Base-by-base conservation (phyloP, 352 stramenopile species). In the Thraustochytrium striatum region DNA sequence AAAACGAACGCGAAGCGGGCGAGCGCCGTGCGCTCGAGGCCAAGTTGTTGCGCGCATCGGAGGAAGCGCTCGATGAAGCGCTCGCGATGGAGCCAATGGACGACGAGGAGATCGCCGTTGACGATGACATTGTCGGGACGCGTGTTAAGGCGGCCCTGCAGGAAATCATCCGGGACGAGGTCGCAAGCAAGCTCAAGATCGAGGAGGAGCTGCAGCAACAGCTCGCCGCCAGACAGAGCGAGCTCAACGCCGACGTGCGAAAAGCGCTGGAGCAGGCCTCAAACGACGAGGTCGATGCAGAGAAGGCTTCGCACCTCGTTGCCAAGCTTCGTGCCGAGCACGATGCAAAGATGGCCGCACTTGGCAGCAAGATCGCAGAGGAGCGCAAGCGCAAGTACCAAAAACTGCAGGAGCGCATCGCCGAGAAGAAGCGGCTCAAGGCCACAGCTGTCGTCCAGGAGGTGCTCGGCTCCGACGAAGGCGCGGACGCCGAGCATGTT, bases 351-450 rank as follows among this genome's bases (percentile, higher is more conserved):
- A 39, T 91, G 1, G 68, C 89, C 8, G 68, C 81, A 35, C 69
- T 90, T 1, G 85, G 87, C 30, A 84, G 88, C 2, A 55, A 82
- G 0, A 79, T 88, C 5, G 83, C 85, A 30, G 85, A 83, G 21
- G 75, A 83, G 33, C 85, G 90, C 33, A 91, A 90, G 61, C 85
- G 85, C 43, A 86, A 90, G 61, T 86, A 90, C 35, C 85, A 89
- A 21, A 72, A 65, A 0, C 44, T 90, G 1, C 55, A 83, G 62
- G 43, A 7, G 13, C 55, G 55, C 62, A 79, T 32, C 19, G n/a
- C 69, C 55, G 28, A 8, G 21, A 72, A 82, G 36, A 32, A 79
- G 65, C 35, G 44, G n/a, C 16, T 38, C 35, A 82, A 69, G 61
- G 69, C 16, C 41, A 19, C 30, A 59, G 35, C 16, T 25, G 55